A percentile compares a stretch with the other conserved stretches of the same genome.
These are phyloP conservation scores for Pyronema domesticum DNA, from an alignment of 495 filamentous ascomycete species.

Conservation along the genomic window DNA sequence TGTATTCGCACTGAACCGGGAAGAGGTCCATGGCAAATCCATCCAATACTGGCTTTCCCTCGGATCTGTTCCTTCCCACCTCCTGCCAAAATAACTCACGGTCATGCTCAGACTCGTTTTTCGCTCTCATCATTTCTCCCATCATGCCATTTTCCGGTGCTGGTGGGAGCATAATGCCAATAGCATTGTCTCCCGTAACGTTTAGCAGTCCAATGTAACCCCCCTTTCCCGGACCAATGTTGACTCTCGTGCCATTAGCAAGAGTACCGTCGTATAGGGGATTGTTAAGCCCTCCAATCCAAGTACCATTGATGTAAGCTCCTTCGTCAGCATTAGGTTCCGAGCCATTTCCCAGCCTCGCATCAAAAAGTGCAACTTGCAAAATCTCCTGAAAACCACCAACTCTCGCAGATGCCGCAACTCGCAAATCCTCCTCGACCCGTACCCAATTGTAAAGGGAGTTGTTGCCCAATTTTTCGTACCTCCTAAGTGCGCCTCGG, in stretches of 20 bases:
- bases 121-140: slow-evolving; percentile 8
- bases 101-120: slow-evolving; percentile 1
- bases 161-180: slow-evolving; percentile 32
- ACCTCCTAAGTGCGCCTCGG: slow-evolving; percentile 37
- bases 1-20: slow-evolving; percentile 25
- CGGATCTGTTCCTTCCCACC: slow-evolving; percentile 17
- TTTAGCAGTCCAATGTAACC: slow-evolving; percentile 33
- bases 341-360: slow-evolving; percentile 26
- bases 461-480: slow-evolving; percentile 32
- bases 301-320: slow-evolving; percentile 1
- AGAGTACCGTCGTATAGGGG: slow-evolving; percentile 13
- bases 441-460: slow-evolving; percentile 36
- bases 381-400: slow-evolving; percentile 28
- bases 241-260: slow-evolving; percentile 16
- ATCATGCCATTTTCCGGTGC: slow-evolving; percentile 28
- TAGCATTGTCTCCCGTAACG: slow-evolving; percentile 30
- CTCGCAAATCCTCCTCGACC: slow-evolving; percentile 34
- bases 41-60: slow-evolving; percentile 28
- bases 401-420: slow-evolving; percentile 30
- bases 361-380: slow-evolving; percentile 36
- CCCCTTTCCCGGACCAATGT: slow-evolving; percentile 14
- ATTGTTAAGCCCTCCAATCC: background rate
- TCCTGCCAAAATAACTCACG: slow-evolving; percentile 2
- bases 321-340: slow-evolving; percentile 11
- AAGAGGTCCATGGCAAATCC: slow-evolving; percentile 30